phyloP scores from a whole-genome alignment of 2,329 filamentous ascomycete species.

The Geosmithia morbida region DNA sequence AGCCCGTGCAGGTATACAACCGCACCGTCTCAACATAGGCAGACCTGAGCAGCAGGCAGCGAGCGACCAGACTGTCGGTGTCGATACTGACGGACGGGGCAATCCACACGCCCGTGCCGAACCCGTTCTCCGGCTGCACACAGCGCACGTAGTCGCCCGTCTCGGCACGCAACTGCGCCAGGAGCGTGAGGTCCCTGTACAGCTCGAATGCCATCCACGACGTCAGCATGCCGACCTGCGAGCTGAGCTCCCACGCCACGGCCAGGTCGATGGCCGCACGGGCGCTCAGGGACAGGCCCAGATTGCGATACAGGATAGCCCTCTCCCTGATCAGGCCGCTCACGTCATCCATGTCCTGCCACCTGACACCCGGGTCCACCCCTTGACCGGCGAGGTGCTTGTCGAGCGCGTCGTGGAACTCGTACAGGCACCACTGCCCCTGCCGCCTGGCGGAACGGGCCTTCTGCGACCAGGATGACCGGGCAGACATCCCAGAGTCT shows the following conservation, averaged over 20 bases:
- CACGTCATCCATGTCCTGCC: constrained; percentile 21
- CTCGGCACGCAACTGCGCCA: constrained; percentile 22
- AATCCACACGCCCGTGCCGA: constrained; percentile 19
- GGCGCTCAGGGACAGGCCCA: constrained; percentile 13
- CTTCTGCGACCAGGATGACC: constrained; percentile 14
- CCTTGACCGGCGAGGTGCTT: constrained; percentile 12
- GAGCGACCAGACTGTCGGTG: constrained; percentile 16
- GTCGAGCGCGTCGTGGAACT: constrained; percentile 20
- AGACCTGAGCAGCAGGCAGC: constrained; percentile 22
- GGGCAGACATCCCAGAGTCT: constrained; percentile 14
- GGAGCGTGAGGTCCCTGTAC: constrained; percentile 20
- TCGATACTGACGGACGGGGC: constrained; percentile 18
- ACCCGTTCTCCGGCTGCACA: constrained; percentile 18
- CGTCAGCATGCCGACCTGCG: constrained; percentile 20
- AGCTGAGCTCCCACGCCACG: constrained; percentile 21
- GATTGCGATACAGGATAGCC: constrained; percentile 12
- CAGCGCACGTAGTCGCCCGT: constrained; percentile 16
- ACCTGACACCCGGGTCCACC: constrained; percentile 15
- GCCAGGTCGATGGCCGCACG: constrained; percentile 19
- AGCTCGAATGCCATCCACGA: constrained; percentile 27
- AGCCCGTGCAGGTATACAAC: constrained; percentile 19
- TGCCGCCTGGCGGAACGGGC: constrained; percentile 13
- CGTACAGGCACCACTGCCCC: constrained; percentile 13
- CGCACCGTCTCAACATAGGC: constrained; percentile 24
- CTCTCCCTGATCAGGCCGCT: constrained; percentile 16